Evolutionary conservation across 345 rosid genomes (phyloP).

Genomic region (Mangifera indica): DNA sequence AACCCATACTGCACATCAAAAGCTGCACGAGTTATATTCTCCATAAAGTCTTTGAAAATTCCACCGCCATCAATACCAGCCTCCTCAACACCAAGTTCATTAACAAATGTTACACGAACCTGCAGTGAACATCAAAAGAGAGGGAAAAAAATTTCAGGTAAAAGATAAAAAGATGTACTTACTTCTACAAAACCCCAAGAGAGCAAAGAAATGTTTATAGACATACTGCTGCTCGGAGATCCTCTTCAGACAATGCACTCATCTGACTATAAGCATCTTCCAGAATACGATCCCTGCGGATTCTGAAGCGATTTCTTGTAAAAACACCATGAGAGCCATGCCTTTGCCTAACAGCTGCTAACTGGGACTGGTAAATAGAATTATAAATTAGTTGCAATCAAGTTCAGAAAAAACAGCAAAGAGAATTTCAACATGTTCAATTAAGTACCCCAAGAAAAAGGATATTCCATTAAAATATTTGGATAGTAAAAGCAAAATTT

Average conservation of each 20-base stretch:
- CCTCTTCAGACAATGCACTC: slow-evolving; percentile 92
- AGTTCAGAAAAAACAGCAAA: slow-evolving; percentile 8
- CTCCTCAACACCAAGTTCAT: slow-evolving; percentile 99
- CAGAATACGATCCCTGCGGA: slow-evolving; percentile 87
- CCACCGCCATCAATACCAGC: slow-evolving; percentile 99
- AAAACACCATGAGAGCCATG: slow-evolving; percentile 72
- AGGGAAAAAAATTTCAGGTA: slow-evolving; percentile 1
- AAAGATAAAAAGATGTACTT: slow-evolving; percentile 1
- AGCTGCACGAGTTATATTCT: slow-evolving; percentile 93
- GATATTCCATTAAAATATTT: slow-evolving; percentile 1
- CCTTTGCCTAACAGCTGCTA: slow-evolving; percentile 67
- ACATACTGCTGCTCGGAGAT: slow-evolving; percentile 84
- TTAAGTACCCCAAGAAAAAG: slow-evolving; percentile 10
- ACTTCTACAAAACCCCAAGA: not conserved
- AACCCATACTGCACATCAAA: slow-evolving; percentile 96
- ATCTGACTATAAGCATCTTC: slow-evolving; percentile 98
- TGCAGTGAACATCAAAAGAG: slow-evolving; percentile 29
- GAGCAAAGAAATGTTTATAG: slow-evolving; percentile 18
- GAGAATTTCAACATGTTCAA: slow-evolving; percentile 10
- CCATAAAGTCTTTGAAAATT: slow-evolving; percentile 99
- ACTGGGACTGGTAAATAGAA: slow-evolving; percentile 59
- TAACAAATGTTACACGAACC: slow-evolving; percentile 95
- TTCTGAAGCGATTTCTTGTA: slow-evolving; percentile 82
- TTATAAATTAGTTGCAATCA: slow-evolving; percentile 8
- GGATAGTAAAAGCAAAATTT: not conserved